phyloP scores from a whole-genome alignment of 1,139 yeast genomes.

The Debaryomyces udenii region DNA sequence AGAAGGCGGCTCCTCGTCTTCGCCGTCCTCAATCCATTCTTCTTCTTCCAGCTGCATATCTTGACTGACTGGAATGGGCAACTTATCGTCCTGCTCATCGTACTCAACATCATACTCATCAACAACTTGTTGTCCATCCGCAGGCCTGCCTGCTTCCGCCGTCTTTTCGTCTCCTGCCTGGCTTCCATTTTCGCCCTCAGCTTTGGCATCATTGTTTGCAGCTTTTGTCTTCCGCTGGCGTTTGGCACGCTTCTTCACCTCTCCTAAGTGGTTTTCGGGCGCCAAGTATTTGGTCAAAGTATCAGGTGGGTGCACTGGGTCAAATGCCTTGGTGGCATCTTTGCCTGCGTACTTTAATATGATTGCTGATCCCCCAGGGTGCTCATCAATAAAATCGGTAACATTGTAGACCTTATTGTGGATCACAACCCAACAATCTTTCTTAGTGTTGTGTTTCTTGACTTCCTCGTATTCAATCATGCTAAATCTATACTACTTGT shows the following conservation, averaged over 20 bases:
- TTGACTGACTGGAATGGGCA: constrained; percentile 24
- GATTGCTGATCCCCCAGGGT: constrained; percentile 58
- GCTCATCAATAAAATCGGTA: constrained; percentile 49
- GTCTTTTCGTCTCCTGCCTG: constrained; percentile 7
- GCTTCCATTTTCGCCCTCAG: constrained; percentile 4
- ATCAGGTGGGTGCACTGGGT: constrained; percentile 84
- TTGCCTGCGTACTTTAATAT: constrained; percentile 58
- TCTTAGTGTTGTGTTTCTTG: constrained; percentile 36
- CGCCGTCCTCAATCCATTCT: constrained; percentile 31
- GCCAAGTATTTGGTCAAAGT: constrained; percentile 56
- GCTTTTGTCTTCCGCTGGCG: constrained; percentile 13
- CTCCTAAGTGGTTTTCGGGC: constrained; percentile 36
- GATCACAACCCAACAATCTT: constrained; percentile 60
- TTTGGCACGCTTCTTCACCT: constrained; percentile 24
- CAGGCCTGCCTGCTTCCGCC: constrained; percentile 5
- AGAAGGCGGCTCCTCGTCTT: constrained; percentile 36
- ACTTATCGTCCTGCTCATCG: constrained; percentile 44
- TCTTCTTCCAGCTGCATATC: constrained; percentile 15
- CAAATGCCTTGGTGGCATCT: constrained; percentile 63
- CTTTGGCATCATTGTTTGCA: constrained; percentile 5
- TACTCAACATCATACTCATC: constrained; percentile 52
- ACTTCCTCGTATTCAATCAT: constrained; percentile 32
- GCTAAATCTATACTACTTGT: background rate
- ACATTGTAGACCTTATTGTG: constrained; percentile 57
- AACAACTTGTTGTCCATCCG: constrained; percentile 23